Conservation (phyloP, 1,284 basidiomycete genomes). For the Tausonia pullulans region DNA sequence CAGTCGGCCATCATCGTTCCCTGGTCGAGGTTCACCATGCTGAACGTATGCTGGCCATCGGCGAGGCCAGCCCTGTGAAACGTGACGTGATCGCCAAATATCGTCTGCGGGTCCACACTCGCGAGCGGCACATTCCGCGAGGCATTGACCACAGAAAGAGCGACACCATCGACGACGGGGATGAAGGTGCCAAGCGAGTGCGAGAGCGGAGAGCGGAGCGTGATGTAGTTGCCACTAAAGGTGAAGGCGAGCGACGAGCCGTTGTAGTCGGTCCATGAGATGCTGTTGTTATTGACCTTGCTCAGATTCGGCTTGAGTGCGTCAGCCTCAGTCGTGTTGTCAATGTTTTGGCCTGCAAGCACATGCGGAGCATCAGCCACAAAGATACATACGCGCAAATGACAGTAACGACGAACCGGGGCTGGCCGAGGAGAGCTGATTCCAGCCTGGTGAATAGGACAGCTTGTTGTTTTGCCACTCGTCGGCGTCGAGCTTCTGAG, state of each 20-base stretch:
- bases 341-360: too few relatives aligned
- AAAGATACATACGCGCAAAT: too few relatives aligned
- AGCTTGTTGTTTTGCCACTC: too few relatives aligned
- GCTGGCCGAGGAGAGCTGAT: too few relatives aligned
- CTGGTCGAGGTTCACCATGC: constrained; percentile 1
- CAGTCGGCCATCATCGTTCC: constrained; percentile 6
- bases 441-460: too few relatives aligned
- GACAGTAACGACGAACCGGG: too few relatives aligned
- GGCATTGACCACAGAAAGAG: background rate
- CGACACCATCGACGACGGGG: constrained; percentile 1
- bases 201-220: background rate
- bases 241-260: constrained; percentile 1
- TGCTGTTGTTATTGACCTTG: too few relatives aligned
- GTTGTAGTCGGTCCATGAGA: background rate
- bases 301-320: too few relatives aligned
- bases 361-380: too few relatives aligned
- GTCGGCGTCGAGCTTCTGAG: too few relatives aligned
- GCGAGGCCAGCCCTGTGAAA: constrained; percentile 1
- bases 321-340: too few relatives aligned
- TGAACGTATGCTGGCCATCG: background rate
- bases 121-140: background rate
- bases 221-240: constrained; percentile 9
- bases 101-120: too few relatives aligned
- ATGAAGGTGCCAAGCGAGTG: constrained; percentile 3
- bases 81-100: background rate